Evolutionary conservation across 1,284 basidiomycete species (phyloP), one percentile per base, ranked within the genome.

Genomic region (Cutaneotrichosporon daszewskae): DNA sequence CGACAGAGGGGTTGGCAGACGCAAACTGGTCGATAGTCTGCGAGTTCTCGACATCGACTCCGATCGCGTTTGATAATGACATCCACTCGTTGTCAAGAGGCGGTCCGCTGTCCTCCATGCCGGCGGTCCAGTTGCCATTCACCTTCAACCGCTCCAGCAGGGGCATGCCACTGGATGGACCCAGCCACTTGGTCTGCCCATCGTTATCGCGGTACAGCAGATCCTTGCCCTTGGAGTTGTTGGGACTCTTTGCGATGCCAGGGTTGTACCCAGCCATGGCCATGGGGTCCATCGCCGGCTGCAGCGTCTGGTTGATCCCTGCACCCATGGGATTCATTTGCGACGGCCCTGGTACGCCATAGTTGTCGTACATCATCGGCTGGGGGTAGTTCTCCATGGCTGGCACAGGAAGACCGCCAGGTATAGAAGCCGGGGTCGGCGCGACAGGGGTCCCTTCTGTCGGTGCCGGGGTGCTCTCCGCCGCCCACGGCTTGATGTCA

Each of bases 131-230:
- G 22, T 14, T 37, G 23, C 44, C 43, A 27, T 48, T 54, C 31
- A 53, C 47, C 42, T 60, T 60, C 38, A 60, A 52, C 1, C 52
- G 46, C 29, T 62, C 60, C 9, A 62, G 47, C 1, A 62, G 48
- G 17, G 60, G 60, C 60, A 62, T 62, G 2, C 60, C 60, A 33
- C 57, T 59, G 20, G 57, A 59, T 4, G 60, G 57, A 3, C 60
- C 60, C n/a, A 62, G 52, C 51, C 53, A 62, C 27, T 59, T 58
- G 13, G 60, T 62, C 37, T 62, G 58, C 5, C 60, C 60, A 27
- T 55, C 51, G 12, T 44, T 38, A 22, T 62, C 60, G 16, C 57
- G 50, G 32, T 59, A 60, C 32, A 59, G 35, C 24, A 59, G 37
- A 34, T 58, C 54, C 31, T 55, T 45, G 24, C 48, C 45, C 32